Percentiles rank a stretch among this genome's conserved stretches.
These are phyloP conservation scores for Heliamphora exappendiculata DNA, from an alignment of 148 eudicot species.

Conservation along the genomic window DNA sequence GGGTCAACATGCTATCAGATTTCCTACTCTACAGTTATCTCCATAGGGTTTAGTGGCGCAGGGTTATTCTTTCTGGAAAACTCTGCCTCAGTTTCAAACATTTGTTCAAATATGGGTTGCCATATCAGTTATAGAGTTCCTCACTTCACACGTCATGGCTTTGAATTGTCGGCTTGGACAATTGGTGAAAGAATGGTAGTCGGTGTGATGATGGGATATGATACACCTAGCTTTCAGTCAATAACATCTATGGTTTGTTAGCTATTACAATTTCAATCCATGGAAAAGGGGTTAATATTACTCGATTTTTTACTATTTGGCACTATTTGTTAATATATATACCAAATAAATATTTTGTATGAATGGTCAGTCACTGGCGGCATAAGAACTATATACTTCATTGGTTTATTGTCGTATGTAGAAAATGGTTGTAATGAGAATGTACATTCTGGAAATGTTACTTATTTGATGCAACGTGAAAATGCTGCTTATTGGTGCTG, in stretches of 20 bases:
- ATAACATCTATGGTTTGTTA: not conserved
- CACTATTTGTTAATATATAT: too few relatives aligned
- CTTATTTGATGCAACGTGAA: not conserved
- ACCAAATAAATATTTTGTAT: not conserved
- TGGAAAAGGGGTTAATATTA: not conserved
- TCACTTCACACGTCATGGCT: not conserved
- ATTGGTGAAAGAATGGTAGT: not conserved
- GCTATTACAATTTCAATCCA: not conserved
- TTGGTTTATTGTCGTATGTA: not conserved
- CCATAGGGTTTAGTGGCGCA: not conserved
- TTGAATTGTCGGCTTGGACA: not conserved
- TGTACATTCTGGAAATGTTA: not conserved
- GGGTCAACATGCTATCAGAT: not conserved
- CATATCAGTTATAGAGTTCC: not conserved
- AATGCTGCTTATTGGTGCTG: not conserved
- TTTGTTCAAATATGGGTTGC: not conserved
- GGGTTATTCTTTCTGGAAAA: not conserved
- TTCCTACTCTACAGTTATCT: not conserved
- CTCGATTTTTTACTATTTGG: not conserved
- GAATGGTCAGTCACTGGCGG: not conserved
- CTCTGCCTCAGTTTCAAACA: not conserved
- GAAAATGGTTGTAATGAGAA: not conserved
- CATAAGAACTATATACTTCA: not conserved
- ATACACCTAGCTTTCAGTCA: not conserved
- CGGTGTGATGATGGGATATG: not conserved